phyloP scores from a whole-genome alignment of 1,139 yeast species.

The Taphrina betulina region DNA sequence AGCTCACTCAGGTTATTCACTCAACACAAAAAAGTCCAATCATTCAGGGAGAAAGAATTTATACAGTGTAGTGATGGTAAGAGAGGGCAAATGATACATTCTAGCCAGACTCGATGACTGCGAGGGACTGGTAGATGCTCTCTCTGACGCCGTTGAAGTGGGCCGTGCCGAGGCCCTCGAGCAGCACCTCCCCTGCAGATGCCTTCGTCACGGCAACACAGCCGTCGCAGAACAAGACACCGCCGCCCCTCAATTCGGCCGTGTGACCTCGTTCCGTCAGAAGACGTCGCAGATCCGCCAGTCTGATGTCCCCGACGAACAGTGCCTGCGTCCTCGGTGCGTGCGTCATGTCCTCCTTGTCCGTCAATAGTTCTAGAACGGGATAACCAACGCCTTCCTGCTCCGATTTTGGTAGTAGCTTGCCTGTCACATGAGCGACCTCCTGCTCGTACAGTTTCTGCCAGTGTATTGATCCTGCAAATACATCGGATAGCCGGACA shows the following conservation, averaged over 20 bases:
- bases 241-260: constrained; percentile 92
- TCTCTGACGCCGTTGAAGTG: constrained; percentile 19
- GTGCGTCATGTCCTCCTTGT: constrained; percentile 42
- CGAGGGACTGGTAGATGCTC: constrained; percentile 18
- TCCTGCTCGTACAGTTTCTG: constrained; percentile 78
- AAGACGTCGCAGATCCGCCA: constrained; percentile 74
- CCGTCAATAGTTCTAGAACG: constrained; percentile 41
- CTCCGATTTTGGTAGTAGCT: constrained; percentile 34
- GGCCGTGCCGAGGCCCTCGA: constrained; percentile 59
- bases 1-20: too few relatives aligned
- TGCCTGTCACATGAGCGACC: constrained; percentile 78
- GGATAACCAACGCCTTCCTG: constrained; percentile 34
- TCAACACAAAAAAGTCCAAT: too few relatives aligned
- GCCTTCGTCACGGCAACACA: constrained; percentile 72
- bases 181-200: constrained; percentile 74
- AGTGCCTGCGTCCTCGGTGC: constrained; percentile 49
- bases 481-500: constrained; percentile 64
- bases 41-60: too few relatives aligned
- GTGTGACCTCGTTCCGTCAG: constrained; percentile 59
- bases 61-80: too few relatives aligned
- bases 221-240: constrained; percentile 82
- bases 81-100: too few relatives aligned
- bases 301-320: constrained; percentile 83
- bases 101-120: constrained; percentile 17
- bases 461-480: constrained; percentile 72